Conservation (phyloP, 2,329 filamentous ascomycete species). For the Colletotrichum agaves region DNA sequence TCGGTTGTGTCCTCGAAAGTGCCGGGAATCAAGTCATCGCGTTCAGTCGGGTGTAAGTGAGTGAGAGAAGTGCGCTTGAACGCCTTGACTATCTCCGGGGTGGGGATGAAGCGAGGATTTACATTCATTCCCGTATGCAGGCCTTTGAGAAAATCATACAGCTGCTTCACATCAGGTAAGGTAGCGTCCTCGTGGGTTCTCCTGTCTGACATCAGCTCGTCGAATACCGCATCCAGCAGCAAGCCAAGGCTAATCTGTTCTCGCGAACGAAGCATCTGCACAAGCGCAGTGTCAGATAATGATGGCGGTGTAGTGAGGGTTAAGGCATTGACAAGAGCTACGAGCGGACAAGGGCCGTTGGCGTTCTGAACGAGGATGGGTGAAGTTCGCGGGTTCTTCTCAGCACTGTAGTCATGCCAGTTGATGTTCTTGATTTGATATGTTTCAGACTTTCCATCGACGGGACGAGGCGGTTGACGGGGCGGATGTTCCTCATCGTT, state of each 20-base stretch:
- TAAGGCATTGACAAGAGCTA: constrained; percentile 93
- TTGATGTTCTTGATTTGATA: constrained; percentile 93
- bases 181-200: constrained; percentile 70
- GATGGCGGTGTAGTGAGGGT: constrained; percentile 81
- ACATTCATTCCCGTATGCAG: constrained; percentile 98
- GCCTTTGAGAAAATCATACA: constrained; percentile 88
- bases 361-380: constrained; percentile 92
- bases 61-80: constrained; percentile 64
- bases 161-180: constrained; percentile 86
- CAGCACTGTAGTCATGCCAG: constrained; percentile 76
- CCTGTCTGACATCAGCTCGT: constrained; percentile 86
- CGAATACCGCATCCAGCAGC: constrained; percentile 88
- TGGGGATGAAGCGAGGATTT: constrained; percentile 86
- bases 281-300: constrained; percentile 72
- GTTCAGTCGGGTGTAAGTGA: constrained; percentile 61
- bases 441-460: constrained; percentile 72
- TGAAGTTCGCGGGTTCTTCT: constrained; percentile 75
- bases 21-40: constrained; percentile 67
- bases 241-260: constrained; percentile 91
- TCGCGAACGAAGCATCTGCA: constrained; percentile 79
- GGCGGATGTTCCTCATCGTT: constrained; percentile 47
- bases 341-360: constrained; percentile 92
- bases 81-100: constrained; percentile 56
- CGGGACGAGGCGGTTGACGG: constrained; percentile 47
- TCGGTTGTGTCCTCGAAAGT: constrained; percentile 89